phyloP scores from a whole-genome alignment of 2,329 filamentous ascomycete genomes.

The Exophiala aquamarina region DNA sequence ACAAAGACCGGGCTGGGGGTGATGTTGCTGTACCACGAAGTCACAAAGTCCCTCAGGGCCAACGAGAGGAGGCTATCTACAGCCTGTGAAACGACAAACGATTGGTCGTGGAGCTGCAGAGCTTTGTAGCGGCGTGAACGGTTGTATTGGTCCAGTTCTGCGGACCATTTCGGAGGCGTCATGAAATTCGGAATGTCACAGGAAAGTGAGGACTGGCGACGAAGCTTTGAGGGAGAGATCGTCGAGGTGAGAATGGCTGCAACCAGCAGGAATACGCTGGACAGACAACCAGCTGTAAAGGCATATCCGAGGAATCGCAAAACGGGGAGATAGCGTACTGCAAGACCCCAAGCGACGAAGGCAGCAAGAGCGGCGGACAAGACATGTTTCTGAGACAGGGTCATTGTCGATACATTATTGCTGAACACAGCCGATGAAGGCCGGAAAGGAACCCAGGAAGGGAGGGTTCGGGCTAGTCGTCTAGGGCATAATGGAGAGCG shows the following conservation, averaged over 20 bases:
- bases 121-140: constrained; percentile 66
- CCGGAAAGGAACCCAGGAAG: constrained; percentile 14
- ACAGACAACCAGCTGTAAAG: constrained; percentile 67
- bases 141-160: constrained; percentile 67
- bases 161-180: constrained; percentile 63
- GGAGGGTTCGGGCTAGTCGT: constrained; percentile 9
- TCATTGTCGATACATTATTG: constrained; percentile 36
- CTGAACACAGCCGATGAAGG: constrained; percentile 7
- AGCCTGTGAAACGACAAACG: constrained; percentile 73
- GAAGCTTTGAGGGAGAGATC: constrained; percentile 36
- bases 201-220: constrained; percentile 44
- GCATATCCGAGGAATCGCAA: constrained; percentile 85
- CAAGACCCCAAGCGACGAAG: constrained; percentile 83
- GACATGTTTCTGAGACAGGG: constrained; percentile 45
- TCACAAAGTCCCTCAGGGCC: constrained; percentile 79
- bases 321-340: constrained; percentile 76
- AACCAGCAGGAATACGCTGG: constrained; percentile 59
- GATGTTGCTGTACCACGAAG: constrained; percentile 84
- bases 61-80: constrained; percentile 76
- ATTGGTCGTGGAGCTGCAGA: constrained; percentile 71
- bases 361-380: constrained; percentile 41
- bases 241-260: constrained; percentile 49
- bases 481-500: constrained; percentile 8
- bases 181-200: constrained; percentile 55
- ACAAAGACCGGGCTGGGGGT: constrained; percentile 77